phyloP scores from a whole-genome alignment of 139 green algal genomes.

The Mesotaenium endlicherianum region DNA sequence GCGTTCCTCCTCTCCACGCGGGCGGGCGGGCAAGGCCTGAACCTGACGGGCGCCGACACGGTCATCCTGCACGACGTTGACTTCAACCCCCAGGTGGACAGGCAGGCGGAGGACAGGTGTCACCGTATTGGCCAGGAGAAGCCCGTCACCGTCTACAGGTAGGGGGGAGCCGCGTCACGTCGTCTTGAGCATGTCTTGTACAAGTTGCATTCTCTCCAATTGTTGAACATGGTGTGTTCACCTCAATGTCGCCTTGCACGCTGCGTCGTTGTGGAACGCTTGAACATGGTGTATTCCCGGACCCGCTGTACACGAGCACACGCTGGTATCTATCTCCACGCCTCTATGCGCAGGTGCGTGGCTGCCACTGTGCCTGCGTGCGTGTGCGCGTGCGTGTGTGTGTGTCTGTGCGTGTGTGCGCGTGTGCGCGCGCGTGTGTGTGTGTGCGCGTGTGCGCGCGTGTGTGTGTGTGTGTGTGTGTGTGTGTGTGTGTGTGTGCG shows the following conservation, averaged over 20 bases:
- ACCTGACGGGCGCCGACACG: slow-evolving; percentile 91
- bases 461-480: too few relatives aligned
- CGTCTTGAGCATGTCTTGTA: not conserved
- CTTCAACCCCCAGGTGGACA: slow-evolving; percentile 87
- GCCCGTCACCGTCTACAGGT: slow-evolving; percentile 79
- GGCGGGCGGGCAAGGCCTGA: slow-evolving; percentile 88
- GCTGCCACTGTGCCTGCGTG: too few relatives aligned
- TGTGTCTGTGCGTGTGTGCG: too few relatives aligned
- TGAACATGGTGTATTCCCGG: too few relatives aligned
- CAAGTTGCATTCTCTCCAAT: not conserved
- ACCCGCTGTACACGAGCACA: too few relatives aligned
- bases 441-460: too few relatives aligned
- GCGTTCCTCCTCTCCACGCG: slow-evolving; percentile 90
- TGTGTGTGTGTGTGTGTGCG: too few relatives aligned
- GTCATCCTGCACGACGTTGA: slow-evolving; percentile 90
- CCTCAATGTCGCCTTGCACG: not conserved
- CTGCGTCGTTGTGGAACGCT: not conserved
- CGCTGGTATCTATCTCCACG: too few relatives aligned
- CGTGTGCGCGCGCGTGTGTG: too few relatives aligned
- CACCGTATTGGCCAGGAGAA: slow-evolving; percentile 80
- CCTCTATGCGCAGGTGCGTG: too few relatives aligned
- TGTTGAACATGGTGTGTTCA: too few relatives aligned
- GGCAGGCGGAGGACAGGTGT: slow-evolving; percentile 68
- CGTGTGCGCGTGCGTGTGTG: too few relatives aligned
- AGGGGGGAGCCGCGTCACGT: not conserved